Percentiles rank a stretch among this genome's conserved stretches.
Evolutionary conservation across 805 yeast species (phyloP).

Genomic region (Ogataea parapolymorpha): DNA sequence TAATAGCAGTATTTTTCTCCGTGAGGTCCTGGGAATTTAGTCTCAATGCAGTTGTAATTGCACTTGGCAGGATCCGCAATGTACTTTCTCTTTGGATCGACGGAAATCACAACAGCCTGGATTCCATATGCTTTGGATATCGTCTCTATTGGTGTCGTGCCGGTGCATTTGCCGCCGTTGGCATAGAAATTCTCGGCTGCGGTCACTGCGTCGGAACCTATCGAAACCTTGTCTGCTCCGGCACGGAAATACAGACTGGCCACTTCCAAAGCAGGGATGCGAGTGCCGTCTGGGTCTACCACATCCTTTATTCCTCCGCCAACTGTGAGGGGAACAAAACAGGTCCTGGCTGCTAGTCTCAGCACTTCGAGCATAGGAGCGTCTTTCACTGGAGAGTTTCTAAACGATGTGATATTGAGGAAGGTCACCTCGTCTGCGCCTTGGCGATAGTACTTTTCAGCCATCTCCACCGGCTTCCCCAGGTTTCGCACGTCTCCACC

Average conservation of each 20-base stretch:
- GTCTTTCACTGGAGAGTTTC: constrained; percentile 89
- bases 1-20: constrained; percentile 91
- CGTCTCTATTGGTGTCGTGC: constrained; percentile 87
- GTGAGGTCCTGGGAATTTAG: constrained; percentile 72
- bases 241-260: constrained; percentile 90
- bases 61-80: constrained; percentile 60
- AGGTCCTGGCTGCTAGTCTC: constrained; percentile 75
- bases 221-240: constrained; percentile 97
- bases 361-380: constrained; percentile 95
- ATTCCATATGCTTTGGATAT: constrained; percentile 90
- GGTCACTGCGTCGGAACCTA: constrained; percentile 94
- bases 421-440: constrained; percentile 98
- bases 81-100: constrained; percentile 92
- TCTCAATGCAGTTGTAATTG: constrained; percentile 60
- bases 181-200: constrained; percentile 84
- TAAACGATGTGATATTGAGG: constrained; percentile 89
- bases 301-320: constrained; percentile 98
- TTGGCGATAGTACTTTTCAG: constrained; percentile 83
- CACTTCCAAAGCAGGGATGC: constrained; percentile 80
- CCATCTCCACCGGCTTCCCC: constrained; percentile 95
- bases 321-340: constrained; percentile 95
- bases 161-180: constrained; percentile 55
- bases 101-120: constrained; percentile 97
- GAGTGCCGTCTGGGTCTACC: constrained; percentile 77
- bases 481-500: constrained; percentile 76